phyloP scores from a whole-genome alignment of 805 yeast species.

The Lipomyces kockii region DNA sequence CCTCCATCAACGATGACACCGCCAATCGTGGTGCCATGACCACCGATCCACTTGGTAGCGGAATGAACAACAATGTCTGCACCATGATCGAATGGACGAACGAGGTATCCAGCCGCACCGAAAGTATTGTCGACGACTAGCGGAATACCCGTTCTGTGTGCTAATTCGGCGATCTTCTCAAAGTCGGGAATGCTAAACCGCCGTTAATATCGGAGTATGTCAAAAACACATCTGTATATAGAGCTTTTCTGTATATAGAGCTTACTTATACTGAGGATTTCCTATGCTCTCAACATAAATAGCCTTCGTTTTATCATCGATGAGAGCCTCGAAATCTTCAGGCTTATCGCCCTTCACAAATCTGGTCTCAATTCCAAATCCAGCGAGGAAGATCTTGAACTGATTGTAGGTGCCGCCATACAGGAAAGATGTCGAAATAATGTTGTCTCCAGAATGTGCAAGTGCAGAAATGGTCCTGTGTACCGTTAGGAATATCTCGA shows the following conservation, averaged over 20 bases:
- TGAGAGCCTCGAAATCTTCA: slow-evolving; percentile 69
- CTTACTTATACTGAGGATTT: slow-evolving; percentile 71
- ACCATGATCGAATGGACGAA: slow-evolving; percentile 84
- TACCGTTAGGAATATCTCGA: background rate
- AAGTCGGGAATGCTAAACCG: slow-evolving; percentile 79
- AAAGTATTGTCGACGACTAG: slow-evolving; percentile 94
- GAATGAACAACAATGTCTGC: slow-evolving; percentile 93
- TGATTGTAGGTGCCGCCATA: slow-evolving; percentile 98
- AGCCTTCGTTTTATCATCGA: slow-evolving; percentile 88
- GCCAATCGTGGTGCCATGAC: slow-evolving; percentile 93
- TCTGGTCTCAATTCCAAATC: slow-evolving; percentile 82
- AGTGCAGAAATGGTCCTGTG: slow-evolving; percentile 31
- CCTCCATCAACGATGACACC: slow-evolving; percentile 92
- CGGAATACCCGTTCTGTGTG: slow-evolving; percentile 86
- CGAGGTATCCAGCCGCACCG: slow-evolving; percentile 92
- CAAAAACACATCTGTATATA: background rate
- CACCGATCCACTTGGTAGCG: slow-evolving; percentile 97
- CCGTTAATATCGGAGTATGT: background rate
- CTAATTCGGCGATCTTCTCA: slow-evolving; percentile 70
- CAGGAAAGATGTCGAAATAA: slow-evolving; percentile 80
- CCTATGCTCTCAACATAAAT: slow-evolving; percentile 89
- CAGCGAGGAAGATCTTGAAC: slow-evolving; percentile 87
- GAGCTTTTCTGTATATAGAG: background rate
- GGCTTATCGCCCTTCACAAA: slow-evolving; percentile 81
- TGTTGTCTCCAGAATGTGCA: slow-evolving; percentile 75